A percentile compares a stretch with the other conserved stretches of the same genome.
These are phyloP conservation scores for Glycine latifolia DNA, from an alignment of 306 rosid species.

Conservation along the genomic window DNA sequence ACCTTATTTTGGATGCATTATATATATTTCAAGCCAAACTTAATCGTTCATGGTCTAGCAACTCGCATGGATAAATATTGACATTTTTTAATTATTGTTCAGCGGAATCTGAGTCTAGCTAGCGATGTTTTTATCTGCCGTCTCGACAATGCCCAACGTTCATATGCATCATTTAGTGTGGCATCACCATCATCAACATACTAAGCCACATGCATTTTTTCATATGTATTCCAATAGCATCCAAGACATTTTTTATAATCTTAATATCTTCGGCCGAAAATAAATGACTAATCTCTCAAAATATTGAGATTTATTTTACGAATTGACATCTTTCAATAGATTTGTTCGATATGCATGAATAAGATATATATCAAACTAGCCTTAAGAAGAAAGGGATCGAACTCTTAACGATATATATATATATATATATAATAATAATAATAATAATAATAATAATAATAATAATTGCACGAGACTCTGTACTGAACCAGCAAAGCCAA, in stretches of 20 bases:
- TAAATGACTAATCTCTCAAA: too few relatives aligned
- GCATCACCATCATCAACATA: conserved; percentile 5
- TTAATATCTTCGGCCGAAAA: too few relatives aligned
- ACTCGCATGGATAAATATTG: background rate
- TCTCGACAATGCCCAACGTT: conserved; percentile 3
- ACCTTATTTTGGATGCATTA: too few relatives aligned
- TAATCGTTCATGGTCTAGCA: background rate
- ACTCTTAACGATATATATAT: too few relatives aligned
- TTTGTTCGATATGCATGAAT: too few relatives aligned
- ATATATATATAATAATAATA: too few relatives aligned
- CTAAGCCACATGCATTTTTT: conserved; percentile 6
- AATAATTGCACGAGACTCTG: background rate
- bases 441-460: too few relatives aligned
- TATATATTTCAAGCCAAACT: background rate
- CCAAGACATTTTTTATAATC: background rate
- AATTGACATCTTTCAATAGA: too few relatives aligned
- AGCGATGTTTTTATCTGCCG: background rate
- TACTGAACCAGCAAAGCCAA: background rate
- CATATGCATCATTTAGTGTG: background rate
- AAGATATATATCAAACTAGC: too few relatives aligned
- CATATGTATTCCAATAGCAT: background rate
- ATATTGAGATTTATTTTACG: too few relatives aligned
- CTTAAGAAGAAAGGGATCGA: too few relatives aligned
- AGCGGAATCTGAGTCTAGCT: background rate
- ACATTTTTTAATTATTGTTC: background rate